phyloP scores from a whole-genome alignment of 225 moss, liverwort and hornwort genomes.

The Thuidium tamariscinum region DNA sequence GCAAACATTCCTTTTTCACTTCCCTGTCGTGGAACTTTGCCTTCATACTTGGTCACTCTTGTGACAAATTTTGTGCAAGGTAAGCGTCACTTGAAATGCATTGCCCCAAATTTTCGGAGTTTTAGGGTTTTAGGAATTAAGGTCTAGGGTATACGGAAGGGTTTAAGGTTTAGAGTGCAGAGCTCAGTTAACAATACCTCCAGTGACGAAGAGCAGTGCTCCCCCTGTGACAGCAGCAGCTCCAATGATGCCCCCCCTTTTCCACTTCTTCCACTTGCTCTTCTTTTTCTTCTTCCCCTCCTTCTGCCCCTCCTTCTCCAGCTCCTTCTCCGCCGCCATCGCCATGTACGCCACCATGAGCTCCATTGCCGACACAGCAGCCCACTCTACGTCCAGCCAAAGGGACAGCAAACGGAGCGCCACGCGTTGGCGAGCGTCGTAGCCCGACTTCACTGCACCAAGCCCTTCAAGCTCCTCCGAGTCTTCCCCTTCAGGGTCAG shows the following conservation, averaged over 20 bases:
- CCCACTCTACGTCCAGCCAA: constrained; percentile 79
- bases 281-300: constrained; percentile 19
- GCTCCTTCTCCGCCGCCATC: constrained; percentile 68
- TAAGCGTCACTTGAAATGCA: neutral
- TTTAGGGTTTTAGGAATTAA: neutral
- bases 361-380: constrained; percentile 86
- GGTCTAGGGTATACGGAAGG: neutral
- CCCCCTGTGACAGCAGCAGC: constrained; percentile 90
- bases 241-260: constrained; percentile 67
- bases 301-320: constrained; percentile 2
- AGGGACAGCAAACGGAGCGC: constrained; percentile 70
- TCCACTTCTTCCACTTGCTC: constrained; percentile 63
- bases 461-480: neutral
- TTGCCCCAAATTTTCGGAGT: too few species aligned
- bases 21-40: too few species aligned
- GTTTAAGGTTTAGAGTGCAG: neutral
- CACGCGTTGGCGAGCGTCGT: constrained; percentile 89
- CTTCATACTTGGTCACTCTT: neutral
- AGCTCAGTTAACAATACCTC: constrained; percentile 28
- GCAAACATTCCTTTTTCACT: neutral
- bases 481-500: constrained; percentile 24
- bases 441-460: constrained; percentile 35
- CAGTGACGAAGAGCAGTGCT: constrained; percentile 76
- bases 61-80: neutral
- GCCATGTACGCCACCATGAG: constrained; percentile 97